Evolutionary conservation across 495 filamentous ascomycete species (phyloP).

Genomic region (Durotheca rogersii): DNA sequence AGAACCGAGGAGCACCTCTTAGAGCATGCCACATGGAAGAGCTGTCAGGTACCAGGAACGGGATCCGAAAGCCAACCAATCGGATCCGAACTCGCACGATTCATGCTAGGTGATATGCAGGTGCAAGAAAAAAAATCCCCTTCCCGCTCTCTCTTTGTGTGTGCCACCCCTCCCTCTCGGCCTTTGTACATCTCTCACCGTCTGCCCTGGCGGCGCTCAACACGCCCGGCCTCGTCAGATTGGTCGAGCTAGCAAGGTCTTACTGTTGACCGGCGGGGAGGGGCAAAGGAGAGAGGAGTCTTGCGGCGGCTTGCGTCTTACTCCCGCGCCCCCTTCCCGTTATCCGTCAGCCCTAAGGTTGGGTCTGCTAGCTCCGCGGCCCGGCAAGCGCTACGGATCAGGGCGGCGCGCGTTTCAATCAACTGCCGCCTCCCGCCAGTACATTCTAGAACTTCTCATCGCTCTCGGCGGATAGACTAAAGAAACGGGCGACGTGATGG

Average conservation of each 20-base stretch:
- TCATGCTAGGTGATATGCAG: constrained; percentile 20
- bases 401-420: constrained; percentile 12
- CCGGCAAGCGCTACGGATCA: too few species aligned
- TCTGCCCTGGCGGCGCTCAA: constrained; percentile 2
- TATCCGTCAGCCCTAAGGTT: constrained; percentile 30
- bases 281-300: too few species aligned
- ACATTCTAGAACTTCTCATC: constrained; percentile 18
- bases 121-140: constrained; percentile 12
- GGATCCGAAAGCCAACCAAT: constrained; percentile 25
- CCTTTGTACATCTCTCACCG: constrained; percentile 17
- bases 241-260: constrained; percentile 9
- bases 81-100: constrained; percentile 21
- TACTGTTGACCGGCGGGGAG: not conserved
- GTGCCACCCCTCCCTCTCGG: constrained; percentile 25
- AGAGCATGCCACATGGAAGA: constrained; percentile 32
- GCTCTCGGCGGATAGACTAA: constrained; percentile 6
- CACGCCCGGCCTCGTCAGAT: constrained; percentile 13
- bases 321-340: constrained; percentile 13
- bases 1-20: constrained; percentile 26
- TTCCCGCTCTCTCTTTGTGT: constrained; percentile 22
- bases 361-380: constrained; percentile 14
- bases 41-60: constrained; percentile 44
- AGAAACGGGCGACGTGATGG: constrained; percentile 8
- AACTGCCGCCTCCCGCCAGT: constrained; percentile 3
- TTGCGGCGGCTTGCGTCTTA: constrained; percentile 6